A percentile compares a stretch with the other conserved stretches of the same genome.
Conservation (phyloP, 2,329 filamentous ascomycete species). For the Xylaria sp. region DNA sequence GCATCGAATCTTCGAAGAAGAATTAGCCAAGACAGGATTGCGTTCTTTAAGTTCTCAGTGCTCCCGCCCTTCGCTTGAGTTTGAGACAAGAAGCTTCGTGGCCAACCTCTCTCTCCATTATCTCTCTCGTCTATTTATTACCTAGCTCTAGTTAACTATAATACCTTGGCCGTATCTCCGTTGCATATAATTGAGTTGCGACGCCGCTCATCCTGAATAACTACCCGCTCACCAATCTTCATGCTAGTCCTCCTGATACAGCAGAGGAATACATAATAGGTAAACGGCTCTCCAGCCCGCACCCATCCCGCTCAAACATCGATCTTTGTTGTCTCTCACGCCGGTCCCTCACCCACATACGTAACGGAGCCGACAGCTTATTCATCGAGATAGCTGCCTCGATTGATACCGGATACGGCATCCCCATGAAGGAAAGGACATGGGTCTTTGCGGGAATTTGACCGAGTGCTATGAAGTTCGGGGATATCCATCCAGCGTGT, state of each 20-base stretch:
- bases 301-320: not conserved
- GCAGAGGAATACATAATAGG: not conserved
- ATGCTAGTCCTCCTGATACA: not conserved
- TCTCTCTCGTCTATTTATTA: not conserved
- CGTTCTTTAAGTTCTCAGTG: slow-evolving; percentile 36
- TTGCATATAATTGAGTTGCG: not conserved
- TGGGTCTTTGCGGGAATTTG: slow-evolving; percentile 37
- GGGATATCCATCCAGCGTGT: slow-evolving; percentile 22
- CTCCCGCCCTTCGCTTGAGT: slow-evolving; percentile 17
- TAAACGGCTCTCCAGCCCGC: not conserved
- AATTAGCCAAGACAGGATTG: slow-evolving; percentile 41
- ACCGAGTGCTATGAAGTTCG: slow-evolving; percentile 28
- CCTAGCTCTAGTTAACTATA: not conserved
- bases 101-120: slow-evolving; percentile 10
- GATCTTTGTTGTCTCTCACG: not conserved
- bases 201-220: not conserved
- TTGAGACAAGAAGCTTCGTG: not conserved
- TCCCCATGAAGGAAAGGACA: slow-evolving; percentile 27
- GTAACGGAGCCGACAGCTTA: slow-evolving; percentile 1
- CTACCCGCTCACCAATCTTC: too few species aligned
- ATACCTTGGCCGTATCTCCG: not conserved
- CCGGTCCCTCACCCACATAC: slow-evolving; percentile 8
- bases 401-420: slow-evolving; percentile 18
- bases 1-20: slow-evolving; percentile 48
- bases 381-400: slow-evolving; percentile 4